Conservation (phyloP, 805 yeast genomes). For the Candida michaelii region DNA sequence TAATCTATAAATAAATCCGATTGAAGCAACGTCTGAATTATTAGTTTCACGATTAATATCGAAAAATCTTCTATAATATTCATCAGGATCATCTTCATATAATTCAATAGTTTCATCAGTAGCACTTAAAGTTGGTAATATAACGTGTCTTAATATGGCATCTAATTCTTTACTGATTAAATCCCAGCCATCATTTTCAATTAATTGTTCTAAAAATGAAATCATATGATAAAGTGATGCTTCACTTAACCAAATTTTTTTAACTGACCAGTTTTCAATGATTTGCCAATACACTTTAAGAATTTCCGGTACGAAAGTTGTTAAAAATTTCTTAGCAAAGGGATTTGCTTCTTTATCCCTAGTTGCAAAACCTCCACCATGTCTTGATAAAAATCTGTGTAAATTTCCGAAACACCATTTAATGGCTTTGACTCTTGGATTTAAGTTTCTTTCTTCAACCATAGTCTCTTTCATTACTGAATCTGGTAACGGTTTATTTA, state of each 20-base stretch:
- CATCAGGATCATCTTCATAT: conserved; percentile 48
- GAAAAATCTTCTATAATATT: conserved; percentile 43
- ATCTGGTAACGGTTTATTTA: conserved; percentile 39
- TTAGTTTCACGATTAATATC: conserved; percentile 49
- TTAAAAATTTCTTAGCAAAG: conserved; percentile 33
- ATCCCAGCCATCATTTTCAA: conserved; percentile 40
- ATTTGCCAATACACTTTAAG: conserved; percentile 43
- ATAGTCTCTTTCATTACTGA: conserved; percentile 32
- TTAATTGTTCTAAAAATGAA: conserved; percentile 41
- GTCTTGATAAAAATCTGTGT: conserved; percentile 40
- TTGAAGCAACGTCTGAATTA: conserved; percentile 51
- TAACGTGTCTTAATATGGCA: conserved; percentile 39
- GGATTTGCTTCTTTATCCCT: conserved; percentile 28
- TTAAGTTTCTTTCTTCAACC: conserved; percentile 28
- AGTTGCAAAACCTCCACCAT: conserved; percentile 41
- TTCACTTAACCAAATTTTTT: conserved; percentile 41
- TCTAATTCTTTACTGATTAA: conserved; percentile 39
- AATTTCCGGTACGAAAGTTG: conserved; percentile 43
- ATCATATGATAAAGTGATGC: conserved; percentile 42
- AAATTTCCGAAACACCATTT: conserved; percentile 48
- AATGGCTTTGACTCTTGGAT: conserved; percentile 44
- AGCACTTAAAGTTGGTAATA: conserved; percentile 42
- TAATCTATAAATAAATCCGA: conserved; percentile 44
- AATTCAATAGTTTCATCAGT: conserved; percentile 38
- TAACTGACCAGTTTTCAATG: conserved; percentile 41